phyloP scores from a whole-genome alignment of 257 asterid genomes.

The Gardenia jasminoides region DNA sequence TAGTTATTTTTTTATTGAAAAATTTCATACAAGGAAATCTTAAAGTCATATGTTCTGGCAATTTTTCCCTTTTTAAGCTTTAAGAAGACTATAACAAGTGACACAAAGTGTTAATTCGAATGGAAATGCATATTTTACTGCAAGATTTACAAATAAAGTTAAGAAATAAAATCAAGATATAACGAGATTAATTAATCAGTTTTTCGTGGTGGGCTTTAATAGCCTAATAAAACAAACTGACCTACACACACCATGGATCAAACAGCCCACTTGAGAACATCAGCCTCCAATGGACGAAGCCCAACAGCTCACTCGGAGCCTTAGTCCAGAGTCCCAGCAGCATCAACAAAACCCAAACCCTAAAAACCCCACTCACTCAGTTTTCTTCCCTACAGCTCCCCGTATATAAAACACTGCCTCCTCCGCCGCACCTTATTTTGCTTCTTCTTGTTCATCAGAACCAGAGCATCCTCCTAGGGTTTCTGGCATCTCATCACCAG shows the following conservation, averaged over 20 bases:
- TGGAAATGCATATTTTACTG: too few species aligned
- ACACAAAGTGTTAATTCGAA: too few species aligned
- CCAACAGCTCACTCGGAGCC: neutral
- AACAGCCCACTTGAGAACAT: neutral
- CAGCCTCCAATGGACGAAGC: neutral
- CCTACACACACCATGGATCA: neutral
- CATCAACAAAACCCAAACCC: slow-evolving; percentile 27
- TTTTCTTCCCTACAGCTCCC: neutral
- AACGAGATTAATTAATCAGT: too few species aligned
- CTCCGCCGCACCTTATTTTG: slow-evolving; percentile 19
- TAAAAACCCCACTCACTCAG: slow-evolving; percentile 18
- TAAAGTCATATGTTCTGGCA: too few species aligned
- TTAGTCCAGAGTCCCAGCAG: slow-evolving; percentile 29
- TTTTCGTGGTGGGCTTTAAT: neutral
- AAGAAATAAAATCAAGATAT: too few species aligned
- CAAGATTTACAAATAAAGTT: too few species aligned
- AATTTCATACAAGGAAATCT: too few species aligned
- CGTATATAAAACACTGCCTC: slow-evolving; percentile 13
- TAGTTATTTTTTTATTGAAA: too few species aligned
- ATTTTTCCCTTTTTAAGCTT: too few species aligned
- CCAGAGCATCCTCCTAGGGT: slow-evolving; percentile 29
- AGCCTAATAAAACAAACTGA: neutral
- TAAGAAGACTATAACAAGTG: too few species aligned
- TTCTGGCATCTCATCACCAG: slow-evolving; percentile 18
- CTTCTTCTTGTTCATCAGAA: slow-evolving; percentile 15